Base-by-base conservation (phyloP, 2,329 filamentous ascomycete genomes). In the Diaporthe citriasiana region DNA sequence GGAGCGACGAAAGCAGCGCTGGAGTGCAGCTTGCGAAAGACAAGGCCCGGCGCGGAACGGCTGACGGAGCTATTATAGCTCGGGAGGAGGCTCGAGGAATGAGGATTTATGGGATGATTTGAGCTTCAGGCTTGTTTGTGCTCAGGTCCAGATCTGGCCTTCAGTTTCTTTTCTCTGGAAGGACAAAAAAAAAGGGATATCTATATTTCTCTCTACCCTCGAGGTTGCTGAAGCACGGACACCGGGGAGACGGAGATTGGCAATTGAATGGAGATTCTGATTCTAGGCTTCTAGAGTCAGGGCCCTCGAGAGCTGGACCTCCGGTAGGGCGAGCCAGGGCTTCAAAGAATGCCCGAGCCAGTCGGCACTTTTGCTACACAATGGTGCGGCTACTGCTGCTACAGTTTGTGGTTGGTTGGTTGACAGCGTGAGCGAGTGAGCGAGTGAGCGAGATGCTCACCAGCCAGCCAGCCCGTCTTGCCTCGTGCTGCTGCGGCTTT, bases 31-130 rank as follows among this genome's bases (percentile, higher is more conserved):
- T 68, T 68, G 63, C 63, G 63, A 68, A 40, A n/a, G 65, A 38
- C 59, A 17, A 68, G 42, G 33, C 47, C 30, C 30, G 70, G 45
- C 70, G 40, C 59, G 57, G 56, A 59, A 63, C 53, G 50, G 66
- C 66, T 56, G 66, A 70, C 53, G 66, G 50, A 38, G 66, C 66
- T 68, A 68, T 68, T 53, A 53, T 68, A 68, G 63, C 63, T 68
- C 63, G 63, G 63, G 47, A 53, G n/a, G 30, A 63, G 25, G 63
- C n/a, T 42, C 63, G 63, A 68, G 47, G 33, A 68, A 27, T 53
- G n/a, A 51, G 45, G 30, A 33, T 27, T 51, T 42, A 51, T 51
- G 60, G 30, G 63, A 40, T 40, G 63, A 38, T 19, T 38, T 38
- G 27, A 17, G 45, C 9, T 35, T 33, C 30, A 63, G 40, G 33